Percentiles rank a stretch among this genome's conserved stretches.
Conservation (phyloP, 148 eudicot genomes). For the Cornus controversa region DNA sequence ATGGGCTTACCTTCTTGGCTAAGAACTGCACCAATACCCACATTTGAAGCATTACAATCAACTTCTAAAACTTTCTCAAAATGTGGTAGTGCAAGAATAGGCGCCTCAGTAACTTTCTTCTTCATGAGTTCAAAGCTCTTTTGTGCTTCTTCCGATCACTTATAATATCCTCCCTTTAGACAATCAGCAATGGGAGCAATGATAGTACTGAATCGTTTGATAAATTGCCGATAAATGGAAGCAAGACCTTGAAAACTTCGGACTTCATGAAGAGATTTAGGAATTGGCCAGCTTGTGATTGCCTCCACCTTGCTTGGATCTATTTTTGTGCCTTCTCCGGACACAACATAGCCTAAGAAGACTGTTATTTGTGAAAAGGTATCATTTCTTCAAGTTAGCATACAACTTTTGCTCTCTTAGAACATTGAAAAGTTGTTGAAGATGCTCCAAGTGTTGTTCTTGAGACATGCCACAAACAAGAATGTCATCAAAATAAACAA, state of each 20-base stretch:
- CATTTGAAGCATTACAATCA: neutral
- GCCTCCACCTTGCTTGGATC: neutral
- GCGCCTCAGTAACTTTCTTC: neutral
- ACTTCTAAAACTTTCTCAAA: neutral
- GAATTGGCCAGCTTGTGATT: neutral
- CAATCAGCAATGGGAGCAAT: neutral
- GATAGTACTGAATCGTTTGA: neutral
- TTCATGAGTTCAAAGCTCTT: neutral
- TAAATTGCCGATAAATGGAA: neutral
- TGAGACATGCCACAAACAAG: neutral
- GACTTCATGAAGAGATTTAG: neutral
- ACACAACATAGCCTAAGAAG: slow-evolving; percentile 1
- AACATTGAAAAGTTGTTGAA: neutral
- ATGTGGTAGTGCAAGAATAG: neutral
- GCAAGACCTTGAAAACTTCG: too few relatives aligned
- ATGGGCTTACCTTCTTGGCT: neutral
- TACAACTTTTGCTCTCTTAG: neutral
- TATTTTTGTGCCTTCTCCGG: neutral
- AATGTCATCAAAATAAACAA: neutral
- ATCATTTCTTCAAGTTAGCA: neutral
- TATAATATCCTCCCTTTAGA: too few relatives aligned
- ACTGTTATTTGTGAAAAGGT: neutral
- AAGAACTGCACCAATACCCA: neutral
- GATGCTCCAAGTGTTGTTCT: neutral
- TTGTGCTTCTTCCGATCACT: too few relatives aligned